Conservation (phyloP, 352 stramenopile species). For the Globisporangium uncinulatum region DNA sequence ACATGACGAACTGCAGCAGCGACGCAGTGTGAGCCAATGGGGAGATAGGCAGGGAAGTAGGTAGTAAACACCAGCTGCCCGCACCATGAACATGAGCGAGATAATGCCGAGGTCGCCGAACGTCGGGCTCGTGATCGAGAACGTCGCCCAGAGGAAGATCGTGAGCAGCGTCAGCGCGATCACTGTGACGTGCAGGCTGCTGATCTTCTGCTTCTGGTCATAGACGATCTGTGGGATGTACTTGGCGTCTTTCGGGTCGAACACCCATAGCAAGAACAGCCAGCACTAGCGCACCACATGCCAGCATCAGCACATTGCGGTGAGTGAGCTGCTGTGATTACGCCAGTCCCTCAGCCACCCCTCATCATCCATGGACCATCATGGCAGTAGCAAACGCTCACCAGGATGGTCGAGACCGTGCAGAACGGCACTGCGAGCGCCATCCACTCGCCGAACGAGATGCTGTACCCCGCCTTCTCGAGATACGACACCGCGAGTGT, state of each 20-base stretch:
- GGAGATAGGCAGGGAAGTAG: too few species aligned
- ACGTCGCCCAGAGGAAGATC: conserved; percentile 88
- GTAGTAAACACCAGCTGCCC: not conserved
- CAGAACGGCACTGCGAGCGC: conserved; percentile 86
- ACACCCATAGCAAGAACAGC: conserved; percentile 84
- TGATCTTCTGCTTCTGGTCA: conserved; percentile 88
- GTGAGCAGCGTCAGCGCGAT: conserved; percentile 87
- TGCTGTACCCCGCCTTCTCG: conserved; percentile 80
- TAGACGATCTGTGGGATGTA: conserved; percentile 92
- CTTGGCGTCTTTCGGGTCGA: conserved; percentile 83
- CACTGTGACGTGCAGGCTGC: conserved; percentile 84
- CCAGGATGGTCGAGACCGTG: conserved; percentile 77
- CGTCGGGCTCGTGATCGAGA: conserved; percentile 78
- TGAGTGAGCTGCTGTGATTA: too few species aligned
- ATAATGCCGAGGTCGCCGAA: conserved; percentile 91
- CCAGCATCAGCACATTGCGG: too few species aligned
- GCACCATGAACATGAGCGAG: conserved; percentile 88
- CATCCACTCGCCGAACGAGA: conserved; percentile 92
- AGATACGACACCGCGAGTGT: conserved; percentile 81
- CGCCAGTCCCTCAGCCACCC: not conserved
- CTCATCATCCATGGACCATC: not conserved
- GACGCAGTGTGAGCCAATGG: too few species aligned
- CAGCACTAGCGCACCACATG: conserved; percentile 53
- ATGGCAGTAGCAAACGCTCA: conserved; percentile 17
- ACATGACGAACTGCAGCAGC: conserved; percentile 68